Evolutionary conservation across 1,139 yeast species (phyloP), one percentile per base, ranked within the genome.

Genomic region (Kodamaea plutei): DNA sequence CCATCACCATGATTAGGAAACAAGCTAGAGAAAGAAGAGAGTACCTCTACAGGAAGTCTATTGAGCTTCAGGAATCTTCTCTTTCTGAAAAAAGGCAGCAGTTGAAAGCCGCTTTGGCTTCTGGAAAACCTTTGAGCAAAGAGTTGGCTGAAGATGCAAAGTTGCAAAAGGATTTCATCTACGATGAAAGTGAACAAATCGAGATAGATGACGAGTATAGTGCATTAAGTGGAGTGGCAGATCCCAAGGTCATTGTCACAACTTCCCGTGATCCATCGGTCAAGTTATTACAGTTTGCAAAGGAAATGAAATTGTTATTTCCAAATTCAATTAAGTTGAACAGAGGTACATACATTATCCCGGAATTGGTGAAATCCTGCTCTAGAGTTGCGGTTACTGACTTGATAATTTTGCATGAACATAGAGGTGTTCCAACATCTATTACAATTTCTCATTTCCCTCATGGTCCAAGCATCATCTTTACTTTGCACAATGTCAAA

Each of bases 341-440:
- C 57, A 75, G 99, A 63, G 99, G 99, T 69, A 85, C 82, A 50
- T 83, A 89, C 41, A 74, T 93, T 38, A 76, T 91, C 64, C 84
- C 95, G 1, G 84, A 84, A 36, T 64, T 91, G 30, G 95, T 88
- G 4, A 75, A 81, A 29, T 88, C 96, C 2, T 88, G 97, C 57
- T 75, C 81, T 35, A 52, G 67, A 36, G 65, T 64, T 2, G 73
- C 79, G 22, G 78, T 91, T 8, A 81, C 94, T 2, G 99, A 91
- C 54, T 62, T 93, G 48, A 67, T 91, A 14, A 71, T 93, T 5
- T 61, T 93, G 23, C 98, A 91, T 57, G 99, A 91, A 56, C 98
- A 91, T 59, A 74, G 99, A 58, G 99, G 99, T 73, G 91, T 87
- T 1, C 99, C 99, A 30, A 88, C 96, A 0, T 85, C 96, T 1